Evolutionary conservation across 352 stramenopile species (phyloP), one percentile per base, ranked within the genome.

Genomic region (Phytophthora pinifolia): DNA sequence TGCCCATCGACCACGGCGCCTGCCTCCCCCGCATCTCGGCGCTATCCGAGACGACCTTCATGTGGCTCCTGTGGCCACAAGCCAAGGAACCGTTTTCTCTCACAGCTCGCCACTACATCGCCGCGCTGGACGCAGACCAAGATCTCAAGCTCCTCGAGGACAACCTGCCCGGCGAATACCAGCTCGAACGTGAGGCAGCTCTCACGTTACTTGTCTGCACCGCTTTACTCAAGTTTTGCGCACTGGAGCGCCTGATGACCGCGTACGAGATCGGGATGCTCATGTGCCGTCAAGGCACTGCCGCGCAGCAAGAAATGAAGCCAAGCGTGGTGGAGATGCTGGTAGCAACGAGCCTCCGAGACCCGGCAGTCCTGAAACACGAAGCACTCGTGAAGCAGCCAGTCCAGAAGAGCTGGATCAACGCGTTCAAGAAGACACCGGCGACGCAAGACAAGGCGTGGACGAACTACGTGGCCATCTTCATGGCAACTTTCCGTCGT

Each of bases 1-100:
- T 90, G 4, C 83, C 83, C 0, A 93, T 93, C 33, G 83, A 92
- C 45, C 85, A 95, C 52, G 85, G 81, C 8, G 79, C 77, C 12
- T 92, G 76, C 20, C 64, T 95, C 15, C 85, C 85, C 0, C 62
- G 65, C 8, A 49, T 83, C 1, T 54, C 57, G 2, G 44, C 62
- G 3, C 62, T 88, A 12, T 67, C 67, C 4, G 79, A 92, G 51
- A 88, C 79, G 15, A 79, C 65, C 33, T 88, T 90, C 38, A 53
- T 76, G 36, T 94, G 84, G 84, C 54, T 91, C 9, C 56, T 65
- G 20, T 94, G 84, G 82, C 65, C 78, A 1, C 82, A 92, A 55
- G 70, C 82, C 1, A 74, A 74, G 46, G 29, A 61, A 13, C 70
- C 77, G 1, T 88, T 92, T 45, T 67, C 50, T 4, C 12, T 25